Evolutionary conservation across 345 rosid species (phyloP).

Genomic region (Lenwebbia sp.): DNA sequence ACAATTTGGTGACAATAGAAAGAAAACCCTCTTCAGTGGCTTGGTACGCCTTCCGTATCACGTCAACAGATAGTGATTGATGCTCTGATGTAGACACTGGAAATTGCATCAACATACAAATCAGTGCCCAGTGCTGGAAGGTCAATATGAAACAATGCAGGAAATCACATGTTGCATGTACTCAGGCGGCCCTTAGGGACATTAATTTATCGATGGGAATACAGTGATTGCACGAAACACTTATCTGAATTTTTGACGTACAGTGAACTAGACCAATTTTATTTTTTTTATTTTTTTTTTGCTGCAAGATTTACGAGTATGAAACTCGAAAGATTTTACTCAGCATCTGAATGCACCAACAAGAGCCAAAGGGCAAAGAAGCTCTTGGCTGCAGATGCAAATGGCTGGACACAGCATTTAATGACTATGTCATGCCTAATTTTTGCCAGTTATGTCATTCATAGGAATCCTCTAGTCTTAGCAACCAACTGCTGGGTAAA

Average conservation of each 20-base stretch:
- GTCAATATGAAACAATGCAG: neutral
- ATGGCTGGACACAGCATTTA: neutral
- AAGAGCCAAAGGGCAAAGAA: neutral
- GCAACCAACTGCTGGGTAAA: neutral
- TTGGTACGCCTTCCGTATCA: constrained; percentile 35
- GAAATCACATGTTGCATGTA: neutral
- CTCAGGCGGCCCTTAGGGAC: neutral
- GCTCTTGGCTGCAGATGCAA: neutral
- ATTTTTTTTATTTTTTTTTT: neutral
- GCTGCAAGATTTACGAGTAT: neutral
- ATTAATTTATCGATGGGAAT: neutral
- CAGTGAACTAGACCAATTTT: neutral
- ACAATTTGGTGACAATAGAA: constrained; percentile 28
- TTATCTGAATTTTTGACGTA: neutral
- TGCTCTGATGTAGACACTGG: constrained; percentile 36
- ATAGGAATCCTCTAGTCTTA: neutral
- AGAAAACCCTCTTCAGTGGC: constrained; percentile 45
- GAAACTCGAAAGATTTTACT: neutral
- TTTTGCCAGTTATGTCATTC: neutral
- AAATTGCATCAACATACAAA: neutral
- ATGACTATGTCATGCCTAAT: neutral
- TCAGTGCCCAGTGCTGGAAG: neutral
- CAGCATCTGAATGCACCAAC: neutral
- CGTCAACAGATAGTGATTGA: constrained; percentile 32
- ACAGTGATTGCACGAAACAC: neutral